Conservation (phyloP, 345 rosid genomes). For the Eutrema heterophyllum region DNA sequence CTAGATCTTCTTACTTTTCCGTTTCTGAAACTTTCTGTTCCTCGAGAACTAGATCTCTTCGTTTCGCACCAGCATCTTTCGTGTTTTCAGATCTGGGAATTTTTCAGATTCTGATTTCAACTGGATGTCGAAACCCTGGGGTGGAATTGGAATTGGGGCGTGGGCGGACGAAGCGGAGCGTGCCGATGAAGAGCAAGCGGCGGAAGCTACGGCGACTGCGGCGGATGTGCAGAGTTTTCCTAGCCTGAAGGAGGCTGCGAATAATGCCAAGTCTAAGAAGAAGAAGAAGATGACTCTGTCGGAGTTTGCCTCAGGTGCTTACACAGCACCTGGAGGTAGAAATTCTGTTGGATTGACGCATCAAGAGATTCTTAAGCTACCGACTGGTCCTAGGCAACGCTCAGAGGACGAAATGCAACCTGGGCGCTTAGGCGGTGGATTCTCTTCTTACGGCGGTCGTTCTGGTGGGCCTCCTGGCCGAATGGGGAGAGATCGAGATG, state of each 20-base stretch:
- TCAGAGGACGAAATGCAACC: conserved; percentile 79
- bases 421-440: conserved; percentile 79
- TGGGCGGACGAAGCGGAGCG: conserved; percentile 97
- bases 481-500: conserved; percentile 45
- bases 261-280: conserved; percentile 71
- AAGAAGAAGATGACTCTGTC: conserved; percentile 64
- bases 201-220: conserved; percentile 24
- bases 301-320: conserved; percentile 16
- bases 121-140: conserved; percentile 68
- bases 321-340: conserved; percentile 25
- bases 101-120: background rate
- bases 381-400: conserved; percentile 86
- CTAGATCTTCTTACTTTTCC: background rate
- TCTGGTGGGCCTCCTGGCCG: conserved; percentile 30
- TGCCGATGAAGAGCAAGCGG: conserved; percentile 60
- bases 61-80: background rate
- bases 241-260: conserved; percentile 62
- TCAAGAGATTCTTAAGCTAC: conserved; percentile 78
- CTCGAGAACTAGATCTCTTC: conserved; percentile 2
- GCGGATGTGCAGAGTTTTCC: conserved; percentile 65
- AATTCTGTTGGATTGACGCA: conserved; percentile 51
- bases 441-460: conserved; percentile 61
- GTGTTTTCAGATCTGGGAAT: conserved; percentile 19
- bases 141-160: conserved; percentile 62
- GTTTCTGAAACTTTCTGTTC: background rate